phyloP scores from a whole-genome alignment of 83 land plant genomes.

The Picea engelmannii region DNA sequence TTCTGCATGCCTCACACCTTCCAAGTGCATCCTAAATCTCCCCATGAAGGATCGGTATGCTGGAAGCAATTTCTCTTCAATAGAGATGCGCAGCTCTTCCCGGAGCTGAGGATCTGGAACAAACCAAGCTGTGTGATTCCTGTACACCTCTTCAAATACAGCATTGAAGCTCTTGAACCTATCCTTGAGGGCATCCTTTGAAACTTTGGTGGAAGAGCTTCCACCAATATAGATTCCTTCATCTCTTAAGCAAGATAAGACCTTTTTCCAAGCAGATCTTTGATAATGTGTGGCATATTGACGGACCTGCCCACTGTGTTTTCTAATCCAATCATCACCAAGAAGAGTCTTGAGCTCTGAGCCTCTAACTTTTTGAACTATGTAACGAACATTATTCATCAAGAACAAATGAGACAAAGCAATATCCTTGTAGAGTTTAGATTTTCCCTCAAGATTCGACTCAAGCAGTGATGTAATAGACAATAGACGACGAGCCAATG shows the following conservation, averaged over 20 bases:
- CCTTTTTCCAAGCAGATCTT: conserved; percentile 82
- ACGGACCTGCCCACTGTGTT: conserved; percentile 59
- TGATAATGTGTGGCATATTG: conserved; percentile 78
- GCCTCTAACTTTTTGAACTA: conserved; percentile 85
- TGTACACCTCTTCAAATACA: conserved; percentile 80
- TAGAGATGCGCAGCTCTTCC: conserved; percentile 79
- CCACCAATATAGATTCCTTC: conserved; percentile 70
- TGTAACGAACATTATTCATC: conserved; percentile 95
- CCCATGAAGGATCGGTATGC: conserved; percentile 91
- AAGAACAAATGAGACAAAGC: conserved; percentile 74
- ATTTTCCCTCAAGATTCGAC: conserved; percentile 75
- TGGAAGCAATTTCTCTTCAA: conserved; percentile 81
- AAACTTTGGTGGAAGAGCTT: conserved; percentile 51
- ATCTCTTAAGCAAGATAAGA: conserved; percentile 70
- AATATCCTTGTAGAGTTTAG: conserved; percentile 74
- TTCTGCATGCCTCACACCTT: conserved; percentile 76
- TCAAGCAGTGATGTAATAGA: conserved; percentile 58
- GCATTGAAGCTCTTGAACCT: conserved; percentile 89
- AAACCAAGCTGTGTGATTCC: conserved; percentile 88
- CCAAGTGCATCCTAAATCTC: conserved; percentile 62
- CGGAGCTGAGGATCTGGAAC: conserved; percentile 89
- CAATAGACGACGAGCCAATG: conserved; percentile 53
- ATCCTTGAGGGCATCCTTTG: conserved; percentile 80
- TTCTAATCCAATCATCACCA: conserved; percentile 89
- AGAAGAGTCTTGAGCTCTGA: conserved; percentile 73